These are phyloP conservation scores for Tephrocybe rancida DNA, from an alignment of 768 basidiomycete genomes.

Conservation along the genomic window DNA sequence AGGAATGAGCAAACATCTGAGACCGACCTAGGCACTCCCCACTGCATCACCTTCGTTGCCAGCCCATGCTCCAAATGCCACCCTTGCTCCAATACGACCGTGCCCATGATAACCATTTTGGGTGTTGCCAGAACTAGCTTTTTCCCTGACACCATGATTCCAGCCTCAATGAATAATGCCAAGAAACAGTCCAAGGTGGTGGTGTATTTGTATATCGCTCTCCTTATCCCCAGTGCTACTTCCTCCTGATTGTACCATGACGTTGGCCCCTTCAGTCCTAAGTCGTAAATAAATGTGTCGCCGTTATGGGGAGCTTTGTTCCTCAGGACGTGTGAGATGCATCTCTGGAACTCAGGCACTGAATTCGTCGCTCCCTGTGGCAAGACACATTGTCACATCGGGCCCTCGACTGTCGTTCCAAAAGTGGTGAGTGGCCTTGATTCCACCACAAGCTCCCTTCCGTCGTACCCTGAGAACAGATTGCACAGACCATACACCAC, in stretches of 20 bases:
- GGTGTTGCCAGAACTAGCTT: slow-evolving; percentile 26
- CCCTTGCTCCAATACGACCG: slow-evolving; percentile 28
- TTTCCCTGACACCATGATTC: slow-evolving; percentile 32
- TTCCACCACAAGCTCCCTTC: slow-evolving; percentile 18
- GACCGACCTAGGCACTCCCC: slow-evolving; percentile 16
- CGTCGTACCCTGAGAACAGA: slow-evolving; percentile 12
- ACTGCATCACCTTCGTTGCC: slow-evolving; percentile 27
- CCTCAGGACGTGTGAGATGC: slow-evolving; percentile 14
- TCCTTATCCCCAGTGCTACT: slow-evolving; percentile 28
- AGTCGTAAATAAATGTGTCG: slow-evolving; percentile 22
- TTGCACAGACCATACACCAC: slow-evolving; percentile 9
- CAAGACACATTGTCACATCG: slow-evolving; percentile 21
- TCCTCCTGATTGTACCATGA: slow-evolving; percentile 13
- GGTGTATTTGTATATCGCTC: slow-evolving; percentile 6
- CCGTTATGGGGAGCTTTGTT: slow-evolving; percentile 15
- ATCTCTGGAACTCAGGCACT: slow-evolving; percentile 33
- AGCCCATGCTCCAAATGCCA: slow-evolving; percentile 26
- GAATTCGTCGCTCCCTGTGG: slow-evolving; percentile 38
- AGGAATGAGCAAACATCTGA: slow-evolving; percentile 28
- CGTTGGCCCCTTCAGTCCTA: slow-evolving; percentile 18
- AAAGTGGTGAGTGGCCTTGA: slow-evolving; percentile 37
- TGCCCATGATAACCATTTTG: slow-evolving; percentile 28
- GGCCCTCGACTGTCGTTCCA: slow-evolving; percentile 26
- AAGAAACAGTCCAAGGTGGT: slow-evolving; percentile 28
- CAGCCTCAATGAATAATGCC: slow-evolving; percentile 21